Evolutionary conservation across 1,139 yeast genomes (phyloP).

Genomic region (Diutina neorugosa): DNA sequence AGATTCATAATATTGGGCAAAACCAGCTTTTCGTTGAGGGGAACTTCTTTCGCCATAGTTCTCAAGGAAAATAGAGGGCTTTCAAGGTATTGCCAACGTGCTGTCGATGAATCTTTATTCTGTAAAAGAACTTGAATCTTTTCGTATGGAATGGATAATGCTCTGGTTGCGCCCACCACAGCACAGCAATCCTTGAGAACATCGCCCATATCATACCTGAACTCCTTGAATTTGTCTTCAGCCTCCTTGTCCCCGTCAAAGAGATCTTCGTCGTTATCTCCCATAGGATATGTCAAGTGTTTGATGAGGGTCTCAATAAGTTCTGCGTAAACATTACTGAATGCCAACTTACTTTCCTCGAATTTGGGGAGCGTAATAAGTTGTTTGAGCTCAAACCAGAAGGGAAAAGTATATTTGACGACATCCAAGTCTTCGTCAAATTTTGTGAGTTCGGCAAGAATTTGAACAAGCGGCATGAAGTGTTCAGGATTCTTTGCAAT

Average conservation of each 20-base stretch:
- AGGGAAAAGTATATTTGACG: slow-evolving; percentile 81
- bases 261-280: slow-evolving; percentile 22
- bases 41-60: slow-evolving; percentile 90
- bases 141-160: slow-evolving; percentile 52
- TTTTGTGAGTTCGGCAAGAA: slow-evolving; percentile 49
- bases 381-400: slow-evolving; percentile 80
- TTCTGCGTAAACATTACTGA: slow-evolving; percentile 48
- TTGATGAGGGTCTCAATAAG: slow-evolving; percentile 56
- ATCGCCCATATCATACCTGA: slow-evolving; percentile 94
- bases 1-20: slow-evolving; percentile 71
- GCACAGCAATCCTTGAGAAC: slow-evolving; percentile 91
- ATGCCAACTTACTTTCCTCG: slow-evolving; percentile 42
- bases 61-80: slow-evolving; percentile 85
- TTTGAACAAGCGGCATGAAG: slow-evolving; percentile 67
- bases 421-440: slow-evolving; percentile 76
- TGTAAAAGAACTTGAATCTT: slow-evolving; percentile 23
- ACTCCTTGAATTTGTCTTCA: slow-evolving; percentile 87
- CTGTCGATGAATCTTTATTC: slow-evolving; percentile 16
- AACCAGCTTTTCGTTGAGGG: slow-evolving; percentile 50
- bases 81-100: slow-evolving; percentile 76
- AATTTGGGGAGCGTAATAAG: slow-evolving; percentile 55
- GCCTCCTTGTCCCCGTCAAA: slow-evolving; percentile 62
- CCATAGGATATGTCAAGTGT: slow-evolving; percentile 66
- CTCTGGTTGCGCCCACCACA: slow-evolving; percentile 65
- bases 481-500: slow-evolving; percentile 63